A percentile compares a stretch with the other conserved stretches of the same genome.
These are phyloP conservation scores for Aquilaria malaccensis DNA, from an alignment of 345 rosid genomes.

Conservation along the genomic window DNA sequence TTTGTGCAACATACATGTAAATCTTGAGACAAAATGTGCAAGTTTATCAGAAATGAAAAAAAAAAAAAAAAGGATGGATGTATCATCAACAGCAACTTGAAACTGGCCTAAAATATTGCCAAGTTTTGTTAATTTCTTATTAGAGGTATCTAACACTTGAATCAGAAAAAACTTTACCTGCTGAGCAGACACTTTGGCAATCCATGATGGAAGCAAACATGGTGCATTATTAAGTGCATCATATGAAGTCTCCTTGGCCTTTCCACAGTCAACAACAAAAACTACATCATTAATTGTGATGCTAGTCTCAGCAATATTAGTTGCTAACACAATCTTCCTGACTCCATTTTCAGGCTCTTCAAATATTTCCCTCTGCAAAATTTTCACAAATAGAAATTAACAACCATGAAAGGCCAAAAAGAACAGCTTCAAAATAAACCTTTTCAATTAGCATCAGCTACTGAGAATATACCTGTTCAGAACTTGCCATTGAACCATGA, in stretches of 20 bases:
- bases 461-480: constrained; percentile 66
- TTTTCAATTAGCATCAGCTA: neutral
- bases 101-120: no score
- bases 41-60: no score
- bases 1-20: no score
- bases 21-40: no score
- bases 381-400: constrained; percentile 12
- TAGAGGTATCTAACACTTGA: constrained; percentile 6
- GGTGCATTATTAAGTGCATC: constrained; percentile 96
- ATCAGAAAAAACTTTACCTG: constrained; percentile 51
- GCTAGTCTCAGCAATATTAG: constrained; percentile 97
- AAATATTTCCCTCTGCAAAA: constrained; percentile 78
- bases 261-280: constrained; percentile 91
- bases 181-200: constrained; percentile 86
- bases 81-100: no score
- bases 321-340: constrained; percentile 81
- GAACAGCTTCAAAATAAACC: neutral
- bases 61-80: no score
- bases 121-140: neutral
- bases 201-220: constrained; percentile 93
- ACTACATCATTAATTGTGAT: constrained; percentile 86
- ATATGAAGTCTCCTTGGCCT: constrained; percentile 91
- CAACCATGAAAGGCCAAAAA: constrained; percentile 11
- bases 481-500: constrained; percentile 96
- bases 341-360: constrained; percentile 73